Evolutionary conservation across 208 protist species (phyloP), one percentile per base, ranked within the genome.

Genomic region (Endotrypanum monterogeii): DNA sequence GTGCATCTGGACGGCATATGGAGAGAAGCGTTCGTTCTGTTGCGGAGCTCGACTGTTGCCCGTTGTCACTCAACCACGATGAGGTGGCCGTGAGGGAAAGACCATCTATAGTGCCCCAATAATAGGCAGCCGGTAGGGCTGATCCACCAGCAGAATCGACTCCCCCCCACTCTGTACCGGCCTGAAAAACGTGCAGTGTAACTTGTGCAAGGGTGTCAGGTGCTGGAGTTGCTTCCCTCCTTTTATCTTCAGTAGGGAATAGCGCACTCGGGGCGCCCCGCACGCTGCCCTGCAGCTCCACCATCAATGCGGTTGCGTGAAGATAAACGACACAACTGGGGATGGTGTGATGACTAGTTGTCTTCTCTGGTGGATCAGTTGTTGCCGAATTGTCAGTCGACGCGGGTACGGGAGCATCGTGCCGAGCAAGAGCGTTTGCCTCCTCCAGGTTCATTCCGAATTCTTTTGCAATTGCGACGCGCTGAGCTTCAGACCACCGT

Each of bases 381-480:
- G 37, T 23, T 65, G 60, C 37, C 46, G 37, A 39, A 65, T 65
- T 37, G 2, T 6, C 23, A 4, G 23, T 30, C 37, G 60, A 28
- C 37, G 37, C 37, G 28, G 60, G 37, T 25, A 46, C 20, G 35
- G 60, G 28, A 23, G 66, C 9, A 16, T 28, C 50, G 30, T 50
- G 3, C 39, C 62, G 57, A 1, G 76, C 37, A n/a, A 92, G 73
- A 20, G 70, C 80, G 18, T 71, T 62, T n/a, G 81, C 78, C 28
- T 94, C 90, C 25, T 86, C 78, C 6, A 76, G 78, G 6, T 83
- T 74, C 58, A 92, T 73, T 58, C 87, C 87, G 69, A 92, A 87
- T 74, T 94, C 86, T 48, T 85, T 83, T 18, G 87, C 90, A 69
- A 94, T 89, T 23, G 82, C 81, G 2, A 83, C 57, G 8, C 90